Evolutionary conservation across 108 stramenopile species (phyloP), one percentile per base, ranked within the genome.

Genomic region (Fistulifera pelliculosa): DNA sequence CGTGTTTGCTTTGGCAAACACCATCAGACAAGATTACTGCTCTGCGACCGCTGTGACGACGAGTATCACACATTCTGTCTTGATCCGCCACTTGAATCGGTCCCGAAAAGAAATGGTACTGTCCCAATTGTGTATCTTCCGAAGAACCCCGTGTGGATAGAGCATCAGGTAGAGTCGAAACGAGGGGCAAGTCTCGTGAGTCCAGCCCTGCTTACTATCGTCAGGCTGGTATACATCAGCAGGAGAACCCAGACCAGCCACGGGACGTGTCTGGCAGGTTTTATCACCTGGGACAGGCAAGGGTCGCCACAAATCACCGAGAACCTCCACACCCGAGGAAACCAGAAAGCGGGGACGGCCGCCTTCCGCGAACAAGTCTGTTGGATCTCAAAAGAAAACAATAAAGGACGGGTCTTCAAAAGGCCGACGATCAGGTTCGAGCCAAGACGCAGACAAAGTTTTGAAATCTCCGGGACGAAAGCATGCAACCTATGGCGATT

Each of bases 1-100:
- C 77, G 86, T 4, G 47, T 75, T 35, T 93, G 91, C 56, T 86
- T 86, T 68, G 76, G 77, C n/a, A 93, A 93, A 45, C 81, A 82
- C 35, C 74, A 77, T 18, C 78, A 81, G 55, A 27, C 40, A 12
- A 63, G 58, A 47, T 13, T 73, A 0, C 21, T 77, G 26, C 42
- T 73, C 1, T 77, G 68, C 42, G 68, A 71, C 21, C 35, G 60
- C 28, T 73, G 76, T 49, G 71, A 72, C 27, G 68, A 62, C 18
- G 75, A 84, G 45, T 81, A 75, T 40, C 70, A 82, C 54, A 70
- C 51, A 1, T 68, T 48, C 44, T 82, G 80, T 35, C 53, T 82
- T 12, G 48, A 61, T 27, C 66, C 64, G 21, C 62, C 66, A 23
- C 52, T 74, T 11, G 25, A 56, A 5, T 21, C 57, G 0, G 59